Evolutionary conservation across 108 stramenopile species (phyloP).

Genomic region (Bacterosira constricta): DNA sequence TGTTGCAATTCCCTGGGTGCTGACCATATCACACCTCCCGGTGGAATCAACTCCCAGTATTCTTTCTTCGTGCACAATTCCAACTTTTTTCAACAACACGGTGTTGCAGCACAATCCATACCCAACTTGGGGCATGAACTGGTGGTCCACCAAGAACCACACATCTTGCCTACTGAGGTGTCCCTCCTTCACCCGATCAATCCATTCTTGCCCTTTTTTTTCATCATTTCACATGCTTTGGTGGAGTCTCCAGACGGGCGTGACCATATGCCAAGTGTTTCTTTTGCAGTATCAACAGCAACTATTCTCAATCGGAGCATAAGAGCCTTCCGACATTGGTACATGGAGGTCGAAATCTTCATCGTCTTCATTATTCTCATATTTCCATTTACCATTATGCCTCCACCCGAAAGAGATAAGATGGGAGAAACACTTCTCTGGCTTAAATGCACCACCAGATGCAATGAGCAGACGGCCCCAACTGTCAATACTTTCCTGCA

Average conservation of each 20-base stretch:
- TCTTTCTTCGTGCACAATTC: too few species aligned
- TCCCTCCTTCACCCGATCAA: not conserved
- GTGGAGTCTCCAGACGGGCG: not conserved
- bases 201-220: not conserved
- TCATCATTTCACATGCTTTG: not conserved
- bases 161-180: not conserved
- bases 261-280: not conserved
- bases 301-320: not conserved
- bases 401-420: slow-evolving; percentile 2
- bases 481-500: not conserved
- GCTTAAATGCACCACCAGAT: slow-evolving; percentile 8
- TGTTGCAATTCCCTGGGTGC: too few species aligned
- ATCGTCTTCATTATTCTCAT: too few species aligned
- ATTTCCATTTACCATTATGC: not conserved
- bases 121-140: slow-evolving; percentile 10
- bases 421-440: slow-evolving; percentile 11
- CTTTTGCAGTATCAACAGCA: not conserved
- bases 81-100: too few species aligned
- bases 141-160: not conserved
- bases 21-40: too few species aligned
- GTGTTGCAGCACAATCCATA: too few species aligned
- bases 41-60: too few species aligned
- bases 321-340: not conserved
- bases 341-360: too few species aligned
- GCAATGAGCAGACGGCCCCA: slow-evolving; percentile 8